Conservation (phyloP, 192 early-diverging fungal genomes). For the Linnemannia hyalina region DNA sequence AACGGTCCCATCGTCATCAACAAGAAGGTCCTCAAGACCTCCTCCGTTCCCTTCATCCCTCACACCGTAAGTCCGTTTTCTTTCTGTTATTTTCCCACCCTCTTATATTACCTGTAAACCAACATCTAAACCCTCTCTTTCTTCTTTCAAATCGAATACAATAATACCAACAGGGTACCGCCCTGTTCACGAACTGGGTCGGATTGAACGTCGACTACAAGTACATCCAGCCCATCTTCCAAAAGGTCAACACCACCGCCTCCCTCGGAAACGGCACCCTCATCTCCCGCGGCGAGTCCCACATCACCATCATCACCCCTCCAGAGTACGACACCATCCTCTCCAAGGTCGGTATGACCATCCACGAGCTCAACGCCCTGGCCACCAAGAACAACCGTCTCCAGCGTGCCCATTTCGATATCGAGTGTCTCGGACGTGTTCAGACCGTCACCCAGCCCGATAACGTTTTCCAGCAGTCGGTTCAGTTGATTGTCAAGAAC, state of each 20-base stretch:
- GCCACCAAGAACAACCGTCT: conserved; percentile 62
- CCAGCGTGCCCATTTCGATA: conserved; percentile 65
- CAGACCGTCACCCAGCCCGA: conserved; percentile 38
- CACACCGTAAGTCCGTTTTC: conserved; percentile 42
- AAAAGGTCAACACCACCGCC: conserved; percentile 59
- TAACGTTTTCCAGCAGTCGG: conserved; percentile 36
- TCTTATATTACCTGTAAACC: too few relatives aligned
- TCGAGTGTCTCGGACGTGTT: conserved; percentile 74
- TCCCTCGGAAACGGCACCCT: conserved; percentile 44
- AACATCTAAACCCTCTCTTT: conserved; percentile 19
- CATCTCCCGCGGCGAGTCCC: conserved; percentile 70
- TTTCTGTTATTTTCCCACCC: background rate
- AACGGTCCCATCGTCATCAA: conserved; percentile 45
- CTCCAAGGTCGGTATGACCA: conserved; percentile 70
- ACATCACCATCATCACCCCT: conserved; percentile 78
- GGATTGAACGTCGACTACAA: conserved; percentile 71
- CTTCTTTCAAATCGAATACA: background rate
- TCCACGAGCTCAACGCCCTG: conserved; percentile 72
- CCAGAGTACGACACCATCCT: conserved; percentile 72
- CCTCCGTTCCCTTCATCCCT: conserved; percentile 60
- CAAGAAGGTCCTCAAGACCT: conserved; percentile 55
- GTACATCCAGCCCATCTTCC: conserved; percentile 66
- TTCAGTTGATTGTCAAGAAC: conserved; percentile 47
- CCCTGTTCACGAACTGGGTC: conserved; percentile 62
- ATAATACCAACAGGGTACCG: conserved; percentile 19